phyloP scores from a whole-genome alignment of 352 stramenopile genomes.

The Pythium utonaiense region DNA sequence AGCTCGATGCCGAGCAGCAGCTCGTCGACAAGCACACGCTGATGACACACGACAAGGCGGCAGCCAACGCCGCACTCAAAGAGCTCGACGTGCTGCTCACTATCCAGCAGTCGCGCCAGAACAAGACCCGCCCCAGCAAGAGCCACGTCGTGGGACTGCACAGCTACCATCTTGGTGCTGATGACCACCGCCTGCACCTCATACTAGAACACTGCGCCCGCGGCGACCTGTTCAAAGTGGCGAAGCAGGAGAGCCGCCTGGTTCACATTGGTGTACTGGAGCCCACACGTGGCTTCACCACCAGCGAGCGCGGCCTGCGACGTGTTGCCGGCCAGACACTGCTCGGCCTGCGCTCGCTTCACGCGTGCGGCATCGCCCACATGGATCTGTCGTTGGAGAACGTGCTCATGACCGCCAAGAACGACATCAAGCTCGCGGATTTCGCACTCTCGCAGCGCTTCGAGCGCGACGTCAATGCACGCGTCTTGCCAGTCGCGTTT shows the following conservation, averaged over 20 bases:
- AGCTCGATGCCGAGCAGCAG: constrained; percentile 5
- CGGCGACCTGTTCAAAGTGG: constrained; percentile 56
- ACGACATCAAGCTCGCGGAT: constrained; percentile 84
- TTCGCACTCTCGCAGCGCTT: constrained; percentile 80
- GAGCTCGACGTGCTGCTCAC: constrained; percentile 70
- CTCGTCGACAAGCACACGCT: constrained; percentile 65
- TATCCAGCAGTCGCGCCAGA: constrained; percentile 19
- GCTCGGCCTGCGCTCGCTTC: constrained; percentile 82
- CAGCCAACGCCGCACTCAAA: constrained; percentile 37
- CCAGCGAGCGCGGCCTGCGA: constrained; percentile 35
- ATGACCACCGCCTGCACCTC: constrained; percentile 49
- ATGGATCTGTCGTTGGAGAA: constrained; percentile 95
- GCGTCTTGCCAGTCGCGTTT: constrained; percentile 20
- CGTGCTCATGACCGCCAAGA: constrained; percentile 86
- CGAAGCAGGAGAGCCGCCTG: constrained; percentile 45
- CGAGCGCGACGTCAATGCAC: constrained; percentile 22
- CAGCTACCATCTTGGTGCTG: constrained; percentile 34
- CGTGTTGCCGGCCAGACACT: constrained; percentile 72
- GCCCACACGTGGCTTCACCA: constrained; percentile 29
- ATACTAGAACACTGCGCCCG: constrained; percentile 62
- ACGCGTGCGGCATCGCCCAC: constrained; percentile 85
- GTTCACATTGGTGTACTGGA: constrained; percentile 32
- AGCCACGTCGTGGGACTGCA: constrained; percentile 51
- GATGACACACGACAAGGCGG: constrained; percentile 29
- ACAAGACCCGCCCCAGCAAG: neutral